phyloP scores from a whole-genome alignment of 352 stramenopile genomes.

The Hyphochytrium catenoides region DNA sequence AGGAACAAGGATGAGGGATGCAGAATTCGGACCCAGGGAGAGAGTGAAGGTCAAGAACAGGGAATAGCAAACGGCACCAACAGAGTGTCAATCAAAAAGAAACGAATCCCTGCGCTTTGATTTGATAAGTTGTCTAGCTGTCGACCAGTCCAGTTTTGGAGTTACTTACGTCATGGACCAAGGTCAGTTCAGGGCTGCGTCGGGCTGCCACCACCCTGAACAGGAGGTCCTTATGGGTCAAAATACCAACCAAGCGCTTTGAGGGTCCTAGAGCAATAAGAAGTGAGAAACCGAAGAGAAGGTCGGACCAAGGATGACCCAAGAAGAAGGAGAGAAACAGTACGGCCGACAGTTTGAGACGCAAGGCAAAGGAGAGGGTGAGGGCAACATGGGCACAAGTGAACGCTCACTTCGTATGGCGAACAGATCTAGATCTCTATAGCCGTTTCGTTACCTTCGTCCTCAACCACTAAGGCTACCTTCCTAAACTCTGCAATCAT shows the following conservation, averaged over 20 bases:
- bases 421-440: conserved; percentile 30
- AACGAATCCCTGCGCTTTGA: no score
- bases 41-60: no score
- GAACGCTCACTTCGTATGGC: conserved; percentile 15
- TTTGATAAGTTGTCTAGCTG: no score
- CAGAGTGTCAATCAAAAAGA: no score
- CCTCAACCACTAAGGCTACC: conserved; percentile 40
- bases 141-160: conserved; percentile 38
- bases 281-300: no score
- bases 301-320: no score
- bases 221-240: conserved; percentile 93
- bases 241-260: conserved; percentile 76
- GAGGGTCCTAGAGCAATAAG: conserved; percentile 30
- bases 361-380: conserved; percentile 13
- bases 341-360: conserved; percentile 8
- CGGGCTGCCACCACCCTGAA: conserved; percentile 75
- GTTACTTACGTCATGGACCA: conserved; percentile 73
- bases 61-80: no score
- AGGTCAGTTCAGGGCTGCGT: conserved; percentile 60
- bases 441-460: conserved; percentile 33
- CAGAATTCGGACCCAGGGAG: no score
- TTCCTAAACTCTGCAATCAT: conserved; percentile 49
- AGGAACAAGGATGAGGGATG: no score
- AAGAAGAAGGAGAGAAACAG: conserved; percentile 1
- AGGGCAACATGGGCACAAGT: neutral